phyloP scores from a whole-genome alignment of 2,329 filamentous ascomycete genomes.

The Fusarium keratoplasticum region DNA sequence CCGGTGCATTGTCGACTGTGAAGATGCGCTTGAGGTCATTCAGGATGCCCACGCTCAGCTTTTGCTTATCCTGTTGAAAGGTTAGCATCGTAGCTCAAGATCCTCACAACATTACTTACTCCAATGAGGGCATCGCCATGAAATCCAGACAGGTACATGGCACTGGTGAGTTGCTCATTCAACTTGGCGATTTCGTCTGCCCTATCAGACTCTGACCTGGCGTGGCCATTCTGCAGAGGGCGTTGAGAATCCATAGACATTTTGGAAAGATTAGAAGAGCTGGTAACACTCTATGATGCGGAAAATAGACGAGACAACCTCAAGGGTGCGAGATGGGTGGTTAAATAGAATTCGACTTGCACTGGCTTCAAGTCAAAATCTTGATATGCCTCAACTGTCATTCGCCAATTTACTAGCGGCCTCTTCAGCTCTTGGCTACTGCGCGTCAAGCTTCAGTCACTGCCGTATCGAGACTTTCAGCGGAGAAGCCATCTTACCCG shows the following conservation, averaged over 20 bases:
- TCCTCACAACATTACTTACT: neutral
- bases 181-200: neutral
- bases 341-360: neutral
- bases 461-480: neutral
- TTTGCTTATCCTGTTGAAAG: neutral
- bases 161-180: neutral
- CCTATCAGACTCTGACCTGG: neutral
- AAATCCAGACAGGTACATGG: neutral
- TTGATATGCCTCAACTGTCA: neutral
- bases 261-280: neutral
- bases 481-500: neutral
- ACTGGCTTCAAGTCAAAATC: neutral
- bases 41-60: neutral
- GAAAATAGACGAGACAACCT: neutral
- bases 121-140: neutral
- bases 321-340: neutral
- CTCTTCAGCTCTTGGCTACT: neutral
- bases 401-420: neutral
- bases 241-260: neutral
- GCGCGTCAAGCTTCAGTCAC: neutral
- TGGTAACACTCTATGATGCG: neutral
- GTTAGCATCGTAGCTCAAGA: neutral
- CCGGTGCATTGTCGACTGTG: neutral
- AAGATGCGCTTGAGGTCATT: neutral
- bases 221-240: neutral